Percentiles rank a stretch among this genome's conserved stretches.
Evolutionary conservation across 768 basidiomycete species (phyloP).

Genomic region (Chiua virens): DNA sequence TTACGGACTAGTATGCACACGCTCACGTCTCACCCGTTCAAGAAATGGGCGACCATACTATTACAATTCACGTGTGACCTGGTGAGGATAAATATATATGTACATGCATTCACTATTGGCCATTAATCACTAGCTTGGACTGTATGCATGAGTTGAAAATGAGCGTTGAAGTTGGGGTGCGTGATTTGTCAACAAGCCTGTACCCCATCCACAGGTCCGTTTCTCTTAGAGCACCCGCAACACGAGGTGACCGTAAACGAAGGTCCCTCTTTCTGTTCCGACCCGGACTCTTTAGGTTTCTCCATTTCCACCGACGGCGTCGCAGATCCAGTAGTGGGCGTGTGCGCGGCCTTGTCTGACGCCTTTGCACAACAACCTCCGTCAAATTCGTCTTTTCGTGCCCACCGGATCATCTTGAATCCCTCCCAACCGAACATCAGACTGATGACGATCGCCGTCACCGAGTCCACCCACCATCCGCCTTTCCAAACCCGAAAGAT

Average conservation of each 20-base stretch:
- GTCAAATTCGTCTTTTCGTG: slow-evolving; percentile 32
- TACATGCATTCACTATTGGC: no score
- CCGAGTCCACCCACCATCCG: slow-evolving; percentile 51
- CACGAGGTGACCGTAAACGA: neutral
- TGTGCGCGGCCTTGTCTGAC: neutral
- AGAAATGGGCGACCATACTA: no score
- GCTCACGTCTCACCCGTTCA: no score
- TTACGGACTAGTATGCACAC: no score
- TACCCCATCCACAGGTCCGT: neutral
- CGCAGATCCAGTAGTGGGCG: no score
- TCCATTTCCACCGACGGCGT: slow-evolving; percentile 1
- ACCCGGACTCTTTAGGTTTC: neutral
- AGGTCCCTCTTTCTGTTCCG: neutral
- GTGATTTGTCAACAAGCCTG: slow-evolving; percentile 1
- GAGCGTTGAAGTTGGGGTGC: no score
- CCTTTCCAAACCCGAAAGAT: slow-evolving; percentile 41
- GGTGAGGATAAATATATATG: no score
- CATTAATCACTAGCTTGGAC: no score
- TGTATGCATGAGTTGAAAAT: no score
- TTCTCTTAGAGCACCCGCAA: slow-evolving; percentile 1
- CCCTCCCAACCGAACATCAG: slow-evolving; percentile 48
- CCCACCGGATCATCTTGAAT: slow-evolving; percentile 43
- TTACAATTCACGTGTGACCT: no score
- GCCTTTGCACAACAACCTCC: slow-evolving; percentile 37
- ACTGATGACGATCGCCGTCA: slow-evolving; percentile 41